phyloP scores from a whole-genome alignment of 2,329 filamentous ascomycete species.

The Hypoxylon sp. region DNA sequence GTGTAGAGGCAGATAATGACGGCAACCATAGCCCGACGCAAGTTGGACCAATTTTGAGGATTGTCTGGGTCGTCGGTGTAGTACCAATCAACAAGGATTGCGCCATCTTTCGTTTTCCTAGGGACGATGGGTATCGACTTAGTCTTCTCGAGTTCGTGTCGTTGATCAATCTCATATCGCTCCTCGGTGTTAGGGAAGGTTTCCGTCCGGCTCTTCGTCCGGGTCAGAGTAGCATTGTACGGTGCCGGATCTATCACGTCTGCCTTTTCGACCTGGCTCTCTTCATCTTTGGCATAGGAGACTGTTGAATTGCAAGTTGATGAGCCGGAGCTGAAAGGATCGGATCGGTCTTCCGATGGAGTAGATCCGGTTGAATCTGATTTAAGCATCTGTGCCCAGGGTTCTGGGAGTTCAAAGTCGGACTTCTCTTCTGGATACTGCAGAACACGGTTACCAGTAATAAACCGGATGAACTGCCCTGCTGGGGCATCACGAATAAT shows the following conservation, averaged over 20 bases:
- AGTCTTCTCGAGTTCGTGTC: constrained; percentile 49
- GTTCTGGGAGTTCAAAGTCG: constrained; percentile 46
- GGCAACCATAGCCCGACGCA: constrained; percentile 60
- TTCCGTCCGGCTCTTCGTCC: constrained; percentile 47
- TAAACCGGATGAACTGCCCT: constrained; percentile 51
- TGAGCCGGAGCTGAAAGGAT: constrained; percentile 18
- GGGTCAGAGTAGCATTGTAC: constrained; percentile 37
- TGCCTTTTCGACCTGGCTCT: constrained; percentile 41
- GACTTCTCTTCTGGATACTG: constrained; percentile 46
- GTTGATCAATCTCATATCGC: constrained; percentile 47
- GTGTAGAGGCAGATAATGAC: constrained; percentile 70
- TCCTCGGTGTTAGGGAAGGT: constrained; percentile 48
- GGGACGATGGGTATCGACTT: constrained; percentile 52
- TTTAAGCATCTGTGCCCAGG: constrained; percentile 35
- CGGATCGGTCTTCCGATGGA: constrained; percentile 14
- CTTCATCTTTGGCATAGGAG: constrained; percentile 44
- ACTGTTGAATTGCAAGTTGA: constrained; percentile 40
- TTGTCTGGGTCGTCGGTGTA: constrained; percentile 69
- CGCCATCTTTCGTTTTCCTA: constrained; percentile 50
- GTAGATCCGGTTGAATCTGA: constrained; percentile 14
- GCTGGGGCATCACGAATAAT: constrained; percentile 50
- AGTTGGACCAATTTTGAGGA: constrained; percentile 68
- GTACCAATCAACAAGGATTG: constrained; percentile 55
- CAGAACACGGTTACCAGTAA: constrained; percentile 49
- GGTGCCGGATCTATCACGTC: constrained; percentile 39